These are phyloP conservation scores for Yamagishiella unicocca DNA, from an alignment of 139 green algal species.

Conservation along the genomic window DNA sequence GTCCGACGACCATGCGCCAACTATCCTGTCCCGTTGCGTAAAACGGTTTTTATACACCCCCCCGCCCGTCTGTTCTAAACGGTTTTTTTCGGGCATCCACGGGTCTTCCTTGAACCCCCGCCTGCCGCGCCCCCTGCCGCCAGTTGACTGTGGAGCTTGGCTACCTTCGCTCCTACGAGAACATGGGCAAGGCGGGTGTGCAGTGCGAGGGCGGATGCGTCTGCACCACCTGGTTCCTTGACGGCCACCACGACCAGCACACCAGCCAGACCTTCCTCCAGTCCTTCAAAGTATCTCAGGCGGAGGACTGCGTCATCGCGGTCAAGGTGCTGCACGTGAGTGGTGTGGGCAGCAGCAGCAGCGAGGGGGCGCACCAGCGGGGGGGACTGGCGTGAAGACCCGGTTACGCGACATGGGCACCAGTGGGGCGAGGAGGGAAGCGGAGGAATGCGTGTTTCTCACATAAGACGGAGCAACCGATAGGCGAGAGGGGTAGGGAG, in stretches of 20 bases:
- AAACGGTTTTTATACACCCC: too few relatives aligned
- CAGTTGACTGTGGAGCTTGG: conserved; percentile 33
- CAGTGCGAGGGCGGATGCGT: conserved; percentile 44
- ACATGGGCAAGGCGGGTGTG: conserved; percentile 47
- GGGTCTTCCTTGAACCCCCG: too few relatives aligned
- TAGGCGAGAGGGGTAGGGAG: neutral
- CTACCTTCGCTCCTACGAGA: conserved; percentile 45
- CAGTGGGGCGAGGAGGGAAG: too few relatives aligned
- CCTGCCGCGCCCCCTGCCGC: too few relatives aligned
- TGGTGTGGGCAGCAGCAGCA: neutral
- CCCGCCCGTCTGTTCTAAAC: too few relatives aligned
- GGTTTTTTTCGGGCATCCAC: too few relatives aligned
- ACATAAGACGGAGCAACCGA: neutral
- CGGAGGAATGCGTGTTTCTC: too few relatives aligned
- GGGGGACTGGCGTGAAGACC: too few relatives aligned
- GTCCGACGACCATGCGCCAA: too few relatives aligned
- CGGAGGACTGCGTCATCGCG: conserved; percentile 46
- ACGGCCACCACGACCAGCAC: conserved; percentile 35
- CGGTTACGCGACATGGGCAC: too few relatives aligned
- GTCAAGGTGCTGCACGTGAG: conserved; percentile 34
- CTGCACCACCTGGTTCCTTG: conserved; percentile 22
- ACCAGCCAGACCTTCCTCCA: conserved; percentile 50
- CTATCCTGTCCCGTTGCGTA: too few relatives aligned
- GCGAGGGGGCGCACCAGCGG: too few relatives aligned
- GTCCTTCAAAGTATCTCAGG: conserved; percentile 37